These are phyloP conservation scores for Exobasidium rhododendri DNA, from an alignment of 1,284 basidiomycete species.

Conservation along the genomic window DNA sequence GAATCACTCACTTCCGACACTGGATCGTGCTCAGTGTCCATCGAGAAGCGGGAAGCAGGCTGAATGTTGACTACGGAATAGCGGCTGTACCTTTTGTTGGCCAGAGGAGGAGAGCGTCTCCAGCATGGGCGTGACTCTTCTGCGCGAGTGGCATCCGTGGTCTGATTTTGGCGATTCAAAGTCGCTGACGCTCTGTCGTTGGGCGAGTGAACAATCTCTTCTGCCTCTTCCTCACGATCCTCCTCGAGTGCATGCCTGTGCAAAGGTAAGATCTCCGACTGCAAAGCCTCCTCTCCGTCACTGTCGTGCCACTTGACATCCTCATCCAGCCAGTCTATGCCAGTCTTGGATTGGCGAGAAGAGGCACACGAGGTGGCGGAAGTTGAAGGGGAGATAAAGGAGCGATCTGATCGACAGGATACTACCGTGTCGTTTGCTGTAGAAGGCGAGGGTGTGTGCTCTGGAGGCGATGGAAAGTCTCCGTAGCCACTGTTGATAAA, in stretches of 20 bases:
- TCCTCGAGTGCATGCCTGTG: background rate
- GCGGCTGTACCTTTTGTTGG: too few species aligned
- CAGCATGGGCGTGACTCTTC: too few species aligned
- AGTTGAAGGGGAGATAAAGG: background rate
- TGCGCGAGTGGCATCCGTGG: too few species aligned
- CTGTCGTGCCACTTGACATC: background rate
- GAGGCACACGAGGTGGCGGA: background rate
- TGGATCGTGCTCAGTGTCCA: too few species aligned
- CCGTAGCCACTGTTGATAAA: conserved; percentile 6
- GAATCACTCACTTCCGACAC: too few species aligned
- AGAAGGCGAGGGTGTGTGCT: background rate
- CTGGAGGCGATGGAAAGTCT: background rate
- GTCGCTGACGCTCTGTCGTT: too few species aligned
- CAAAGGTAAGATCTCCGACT: too few species aligned
- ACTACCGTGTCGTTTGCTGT: background rate
- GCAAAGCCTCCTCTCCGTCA: too few species aligned
- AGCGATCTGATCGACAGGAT: background rate
- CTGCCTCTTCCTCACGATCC: background rate
- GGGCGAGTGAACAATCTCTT: background rate
- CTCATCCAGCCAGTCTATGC: conserved; percentile 8
- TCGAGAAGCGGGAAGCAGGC: too few species aligned
- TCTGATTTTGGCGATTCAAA: too few species aligned
- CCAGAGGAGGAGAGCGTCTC: too few species aligned
- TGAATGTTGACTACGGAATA: too few species aligned
- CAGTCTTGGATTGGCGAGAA: background rate